These are phyloP conservation scores for Wickerhamomyces bisporus DNA, from an alignment of 805 yeast species.

Conservation along the genomic window DNA sequence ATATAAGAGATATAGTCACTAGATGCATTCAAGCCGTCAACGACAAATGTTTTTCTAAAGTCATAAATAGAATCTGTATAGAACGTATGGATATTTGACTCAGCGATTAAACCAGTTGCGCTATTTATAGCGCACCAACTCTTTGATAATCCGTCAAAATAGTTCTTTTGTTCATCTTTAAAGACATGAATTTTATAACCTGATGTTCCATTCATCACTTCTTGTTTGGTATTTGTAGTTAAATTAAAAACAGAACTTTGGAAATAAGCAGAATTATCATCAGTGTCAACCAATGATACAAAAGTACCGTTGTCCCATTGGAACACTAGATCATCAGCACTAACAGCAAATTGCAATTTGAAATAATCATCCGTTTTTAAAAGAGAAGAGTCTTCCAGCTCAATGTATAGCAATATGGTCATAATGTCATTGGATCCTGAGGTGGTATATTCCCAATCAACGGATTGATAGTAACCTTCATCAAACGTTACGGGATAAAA, in stretches of 20 bases:
- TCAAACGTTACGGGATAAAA: conserved; percentile 5
- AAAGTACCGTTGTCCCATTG: conserved; percentile 63
- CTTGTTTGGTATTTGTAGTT: neutral
- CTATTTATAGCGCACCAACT: conserved; percentile 71
- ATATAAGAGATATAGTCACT: conserved; percentile 63
- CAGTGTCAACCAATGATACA: conserved; percentile 62
- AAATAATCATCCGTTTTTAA: conserved; percentile 7
- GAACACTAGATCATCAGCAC: conserved; percentile 56
- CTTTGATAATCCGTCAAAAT: conserved; percentile 36
- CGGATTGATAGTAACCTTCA: conserved; percentile 12
- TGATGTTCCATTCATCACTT: neutral
- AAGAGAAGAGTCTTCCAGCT: conserved; percentile 3
- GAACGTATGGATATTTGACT: conserved; percentile 21
- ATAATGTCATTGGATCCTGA: conserved; percentile 3
- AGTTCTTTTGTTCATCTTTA: conserved; percentile 31
- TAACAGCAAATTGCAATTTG: conserved; percentile 49
- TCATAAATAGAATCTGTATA: conserved; percentile 39
- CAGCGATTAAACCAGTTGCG: conserved; percentile 30
- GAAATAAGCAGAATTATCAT: conserved; percentile 59
- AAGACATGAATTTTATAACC: conserved; percentile 40
- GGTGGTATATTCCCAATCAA: neutral
- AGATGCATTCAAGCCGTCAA: conserved; percentile 55
- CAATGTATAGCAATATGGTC: neutral
- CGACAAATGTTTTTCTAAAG: conserved; percentile 55
- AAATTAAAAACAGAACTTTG: conserved; percentile 33